Evolutionary conservation across 768 basidiomycete genomes (phyloP).

Genomic region (Termitomyces sp.): DNA sequence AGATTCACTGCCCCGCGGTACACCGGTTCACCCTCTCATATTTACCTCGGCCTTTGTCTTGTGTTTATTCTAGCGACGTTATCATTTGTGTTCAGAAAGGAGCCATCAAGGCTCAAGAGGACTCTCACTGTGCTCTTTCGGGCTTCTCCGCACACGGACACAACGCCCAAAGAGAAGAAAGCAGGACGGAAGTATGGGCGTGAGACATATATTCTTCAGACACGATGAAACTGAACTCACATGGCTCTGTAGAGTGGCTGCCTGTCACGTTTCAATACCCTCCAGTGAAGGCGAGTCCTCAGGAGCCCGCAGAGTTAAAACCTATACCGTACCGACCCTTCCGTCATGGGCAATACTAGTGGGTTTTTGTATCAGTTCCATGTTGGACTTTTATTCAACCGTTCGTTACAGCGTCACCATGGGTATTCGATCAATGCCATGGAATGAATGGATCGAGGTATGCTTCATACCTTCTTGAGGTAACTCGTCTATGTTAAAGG

Average conservation of each 20-base stretch:
- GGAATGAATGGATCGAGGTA: constrained; percentile 72
- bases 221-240: background rate
- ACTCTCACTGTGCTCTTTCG: background rate
- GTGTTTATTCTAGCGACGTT: background rate
- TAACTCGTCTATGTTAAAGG: background rate
- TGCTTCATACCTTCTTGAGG: constrained; percentile 4
- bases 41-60: background rate
- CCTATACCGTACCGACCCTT: constrained; percentile 66
- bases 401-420: constrained; percentile 14
- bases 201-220: background rate
- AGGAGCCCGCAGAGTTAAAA: constrained; percentile 37
- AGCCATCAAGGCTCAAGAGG: background rate
- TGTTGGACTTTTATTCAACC: background rate
- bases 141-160: background rate
- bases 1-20: background rate
- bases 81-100: background rate
- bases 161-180: background rate
- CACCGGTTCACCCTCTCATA: background rate
- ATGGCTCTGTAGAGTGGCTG: constrained; percentile 40
- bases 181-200: constrained; percentile 9
- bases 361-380: constrained; percentile 17
- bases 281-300: constrained; percentile 33
- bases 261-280: constrained; percentile 51
- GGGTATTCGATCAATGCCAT: constrained; percentile 43
- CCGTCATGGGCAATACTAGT: constrained; percentile 61